Evolutionary conservation across 1,284 basidiomycete species (phyloP).

Genomic region (Xanthoconium separans): DNA sequence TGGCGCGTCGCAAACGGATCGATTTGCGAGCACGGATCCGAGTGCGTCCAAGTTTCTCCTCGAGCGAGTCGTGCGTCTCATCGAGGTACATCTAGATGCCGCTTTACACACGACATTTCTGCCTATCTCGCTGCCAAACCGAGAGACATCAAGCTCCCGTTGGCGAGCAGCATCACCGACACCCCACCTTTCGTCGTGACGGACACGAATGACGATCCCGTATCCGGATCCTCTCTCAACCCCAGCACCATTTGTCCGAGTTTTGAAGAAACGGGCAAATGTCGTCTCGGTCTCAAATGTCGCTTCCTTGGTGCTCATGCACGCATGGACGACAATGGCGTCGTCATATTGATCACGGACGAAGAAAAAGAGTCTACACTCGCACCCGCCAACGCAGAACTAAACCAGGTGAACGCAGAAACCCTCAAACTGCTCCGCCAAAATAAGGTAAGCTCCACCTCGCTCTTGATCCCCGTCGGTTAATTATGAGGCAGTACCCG

Average conservation of each 20-base stretch:
- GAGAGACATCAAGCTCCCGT: conserved; percentile 65
- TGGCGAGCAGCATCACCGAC: conserved; percentile 39
- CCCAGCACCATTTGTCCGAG: conserved; percentile 65
- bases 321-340: conserved; percentile 40
- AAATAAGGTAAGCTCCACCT: conserved; percentile 54
- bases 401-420: conserved; percentile 68
- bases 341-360: conserved; percentile 47
- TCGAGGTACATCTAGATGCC: conserved; percentile 53
- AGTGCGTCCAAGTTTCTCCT: conserved; percentile 45
- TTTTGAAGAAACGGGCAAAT: conserved; percentile 75
- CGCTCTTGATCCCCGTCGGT: background rate
- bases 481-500: conserved; percentile 51
- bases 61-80: background rate
- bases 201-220: background rate
- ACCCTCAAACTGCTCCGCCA: conserved; percentile 59
- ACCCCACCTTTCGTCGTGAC: conserved; percentile 48
- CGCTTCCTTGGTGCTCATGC: conserved; percentile 83
- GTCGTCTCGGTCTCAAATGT: conserved; percentile 88
- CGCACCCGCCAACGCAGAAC: conserved; percentile 60
- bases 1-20: conserved; percentile 66
- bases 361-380: conserved; percentile 55
- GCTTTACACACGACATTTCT: conserved; percentile 77
- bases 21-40: conserved; percentile 61
- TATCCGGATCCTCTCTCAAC: conserved; percentile 41
- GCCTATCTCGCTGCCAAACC: conserved; percentile 79